Evolutionary conservation across 2,329 filamentous ascomycete species (phyloP).

Genomic region (Akanthomyces lecanii): DNA sequence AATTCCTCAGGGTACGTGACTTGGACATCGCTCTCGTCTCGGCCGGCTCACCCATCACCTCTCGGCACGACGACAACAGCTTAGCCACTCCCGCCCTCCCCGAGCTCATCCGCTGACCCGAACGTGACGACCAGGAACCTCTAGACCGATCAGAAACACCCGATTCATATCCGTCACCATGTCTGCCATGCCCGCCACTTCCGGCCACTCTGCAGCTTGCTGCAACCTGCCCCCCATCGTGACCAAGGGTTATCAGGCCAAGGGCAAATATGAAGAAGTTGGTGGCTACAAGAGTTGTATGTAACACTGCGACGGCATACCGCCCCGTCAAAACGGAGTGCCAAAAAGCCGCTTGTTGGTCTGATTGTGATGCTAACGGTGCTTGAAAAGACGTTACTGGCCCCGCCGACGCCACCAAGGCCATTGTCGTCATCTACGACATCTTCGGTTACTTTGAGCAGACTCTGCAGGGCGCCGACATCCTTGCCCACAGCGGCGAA

Average conservation of each 20-base stretch:
- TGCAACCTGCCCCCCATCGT: slow-evolving; percentile 57
- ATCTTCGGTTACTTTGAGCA: slow-evolving; percentile 69
- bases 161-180: slow-evolving; percentile 26
- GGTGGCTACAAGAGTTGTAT: slow-evolving; percentile 51
- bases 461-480: slow-evolving; percentile 67
- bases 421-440: slow-evolving; percentile 45
- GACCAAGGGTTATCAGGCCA: slow-evolving; percentile 49
- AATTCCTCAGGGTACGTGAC: background rate
- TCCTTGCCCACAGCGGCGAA: slow-evolving; percentile 51
- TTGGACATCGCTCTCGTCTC: background rate
- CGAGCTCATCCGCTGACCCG: background rate
- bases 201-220: slow-evolving; percentile 53
- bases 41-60: background rate
- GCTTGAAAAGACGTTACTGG: slow-evolving; percentile 43
- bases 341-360: too few relatives aligned
- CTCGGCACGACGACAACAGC: background rate
- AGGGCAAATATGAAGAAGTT: slow-evolving; percentile 54
- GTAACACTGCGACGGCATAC: slow-evolving; percentile 9
- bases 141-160: background rate
- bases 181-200: slow-evolving; percentile 48
- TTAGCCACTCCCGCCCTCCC: background rate
- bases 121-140: background rate
- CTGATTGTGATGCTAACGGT: slow-evolving; percentile 12
- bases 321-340: background rate
- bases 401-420: slow-evolving; percentile 48